Conservation (phyloP, 176 grass and related monocot genomes). For the Aegilops tauschii region DNA sequence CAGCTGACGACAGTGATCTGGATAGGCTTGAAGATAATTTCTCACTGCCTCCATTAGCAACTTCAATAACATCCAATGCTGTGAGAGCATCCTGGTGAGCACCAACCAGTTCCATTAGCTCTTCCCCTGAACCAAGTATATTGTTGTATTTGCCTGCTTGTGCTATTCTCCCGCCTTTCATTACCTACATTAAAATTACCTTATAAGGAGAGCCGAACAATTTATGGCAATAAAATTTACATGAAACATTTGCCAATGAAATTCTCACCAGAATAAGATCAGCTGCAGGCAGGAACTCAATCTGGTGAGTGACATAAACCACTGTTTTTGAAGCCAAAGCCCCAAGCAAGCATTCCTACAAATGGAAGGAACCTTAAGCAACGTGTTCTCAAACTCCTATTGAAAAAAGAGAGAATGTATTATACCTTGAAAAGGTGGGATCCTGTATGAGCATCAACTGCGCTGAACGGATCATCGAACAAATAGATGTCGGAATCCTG, state of each 20-base stretch:
- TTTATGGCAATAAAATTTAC: not conserved
- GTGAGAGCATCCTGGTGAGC: constrained; percentile 69
- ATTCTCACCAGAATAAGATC: constrained; percentile 83
- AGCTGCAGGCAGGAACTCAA: constrained; percentile 83
- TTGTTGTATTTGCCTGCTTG: constrained; percentile 70
- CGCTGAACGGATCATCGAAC: constrained; percentile 52
- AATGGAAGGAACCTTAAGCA: constrained; percentile 6
- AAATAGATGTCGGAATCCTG: constrained; percentile 45
- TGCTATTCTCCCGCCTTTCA: constrained; percentile 76
- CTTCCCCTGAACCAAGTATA: constrained; percentile 57
- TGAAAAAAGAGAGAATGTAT: not conserved
- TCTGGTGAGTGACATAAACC: constrained; percentile 92
- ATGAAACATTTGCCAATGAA: constrained; percentile 4
- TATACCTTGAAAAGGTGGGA: constrained; percentile 50
- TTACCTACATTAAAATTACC: constrained; percentile 34
- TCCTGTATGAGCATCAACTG: constrained; percentile 53
- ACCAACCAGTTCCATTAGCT: constrained; percentile 81
- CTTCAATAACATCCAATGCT: constrained; percentile 35
- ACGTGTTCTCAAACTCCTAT: not conserved
- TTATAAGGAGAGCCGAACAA: not conserved
- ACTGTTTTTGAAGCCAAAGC: constrained; percentile 75
- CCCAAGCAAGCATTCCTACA: constrained; percentile 80
- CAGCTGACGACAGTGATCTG: constrained; percentile 27
- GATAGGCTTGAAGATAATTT: constrained; percentile 5
- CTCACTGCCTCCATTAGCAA: not conserved